Percentiles rank a stretch among this genome's conserved stretches.
phyloP scores from a whole-genome alignment of 345 rosid genomes.

The Cochlearia excelsa region DNA sequence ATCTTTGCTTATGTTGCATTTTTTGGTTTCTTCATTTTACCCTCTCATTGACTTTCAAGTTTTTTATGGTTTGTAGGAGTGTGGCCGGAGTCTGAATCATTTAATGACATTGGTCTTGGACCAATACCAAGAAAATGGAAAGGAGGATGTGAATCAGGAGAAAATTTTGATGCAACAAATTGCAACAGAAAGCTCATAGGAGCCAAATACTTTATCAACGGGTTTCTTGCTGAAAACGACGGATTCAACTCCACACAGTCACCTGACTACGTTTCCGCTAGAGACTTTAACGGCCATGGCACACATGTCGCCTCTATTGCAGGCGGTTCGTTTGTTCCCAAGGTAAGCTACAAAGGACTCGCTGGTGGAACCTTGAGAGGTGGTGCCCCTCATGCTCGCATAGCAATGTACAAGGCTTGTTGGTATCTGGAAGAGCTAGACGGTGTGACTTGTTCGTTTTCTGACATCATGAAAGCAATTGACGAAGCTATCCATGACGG shows the following conservation, averaged over 20 bases:
- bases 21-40: neutral
- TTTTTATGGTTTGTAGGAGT: neutral
- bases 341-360: slow-evolving; percentile 44
- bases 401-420: slow-evolving; percentile 56
- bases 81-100: slow-evolving; percentile 4
- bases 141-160: slow-evolving; percentile 29
- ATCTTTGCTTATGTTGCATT: too few species aligned
- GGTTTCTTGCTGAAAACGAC: slow-evolving; percentile 41
- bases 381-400: slow-evolving; percentile 45
- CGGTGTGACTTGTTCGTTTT: slow-evolving; percentile 20
- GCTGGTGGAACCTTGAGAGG: slow-evolving; percentile 46
- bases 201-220: slow-evolving; percentile 47
- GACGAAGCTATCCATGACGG: slow-evolving; percentile 56
- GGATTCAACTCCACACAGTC: slow-evolving; percentile 38
- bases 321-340: slow-evolving; percentile 46
- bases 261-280: slow-evolving; percentile 42
- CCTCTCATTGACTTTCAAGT: neutral
- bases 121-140: neutral
- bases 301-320: slow-evolving; percentile 47
- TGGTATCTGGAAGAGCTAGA: slow-evolving; percentile 34
- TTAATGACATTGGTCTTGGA: neutral
- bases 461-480: slow-evolving; percentile 50
- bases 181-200: slow-evolving; percentile 57
- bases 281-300: slow-evolving; percentile 54
- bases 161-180: slow-evolving; percentile 10